These are phyloP conservation scores for Suillus brevipes DNA, from an alignment of 768 basidiomycete species.

Conservation along the genomic window DNA sequence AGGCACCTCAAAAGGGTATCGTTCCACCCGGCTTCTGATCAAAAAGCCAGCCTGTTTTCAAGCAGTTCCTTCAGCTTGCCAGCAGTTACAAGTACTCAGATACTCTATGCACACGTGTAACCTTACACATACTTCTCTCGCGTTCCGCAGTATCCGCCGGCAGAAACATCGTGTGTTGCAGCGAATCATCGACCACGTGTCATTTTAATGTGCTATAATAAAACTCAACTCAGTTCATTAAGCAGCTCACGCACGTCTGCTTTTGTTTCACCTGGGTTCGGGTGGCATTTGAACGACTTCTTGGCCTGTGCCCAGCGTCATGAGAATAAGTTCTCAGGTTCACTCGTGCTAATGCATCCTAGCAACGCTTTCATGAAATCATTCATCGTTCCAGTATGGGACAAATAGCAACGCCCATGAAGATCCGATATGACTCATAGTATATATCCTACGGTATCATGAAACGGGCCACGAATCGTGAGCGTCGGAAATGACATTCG, in stretches of 20 bases:
- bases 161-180: slow-evolving; percentile 12
- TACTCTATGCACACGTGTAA: slow-evolving; percentile 12
- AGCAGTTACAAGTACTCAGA: slow-evolving; percentile 9
- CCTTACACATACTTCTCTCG: slow-evolving; percentile 18
- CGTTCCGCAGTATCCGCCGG: slow-evolving; percentile 17
- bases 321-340: slow-evolving; percentile 19
- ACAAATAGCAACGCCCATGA: slow-evolving; percentile 19
- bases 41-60: slow-evolving; percentile 5
- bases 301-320: slow-evolving; percentile 14
- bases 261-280: slow-evolving; percentile 16
- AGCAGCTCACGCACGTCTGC: slow-evolving; percentile 13
- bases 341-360: slow-evolving; percentile 23
- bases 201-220: slow-evolving; percentile 31
- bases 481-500: slow-evolving; percentile 28
- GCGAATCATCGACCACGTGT: slow-evolving; percentile 19
- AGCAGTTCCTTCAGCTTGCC: slow-evolving; percentile 5
- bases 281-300: slow-evolving; percentile 31
- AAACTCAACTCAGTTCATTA: slow-evolving; percentile 16
- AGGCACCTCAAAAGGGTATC: slow-evolving; percentile 49
- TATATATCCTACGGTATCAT: slow-evolving; percentile 12
- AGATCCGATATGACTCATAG: slow-evolving; percentile 9
- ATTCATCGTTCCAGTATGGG: slow-evolving; percentile 24
- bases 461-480: slow-evolving; percentile 29
- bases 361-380: slow-evolving; percentile 32
- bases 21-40: slow-evolving; percentile 84